Evolutionary conservation across 495 filamentous ascomycete species (phyloP), one percentile per base, ranked within the genome.

Genomic region (Neurospora pannonica): DNA sequence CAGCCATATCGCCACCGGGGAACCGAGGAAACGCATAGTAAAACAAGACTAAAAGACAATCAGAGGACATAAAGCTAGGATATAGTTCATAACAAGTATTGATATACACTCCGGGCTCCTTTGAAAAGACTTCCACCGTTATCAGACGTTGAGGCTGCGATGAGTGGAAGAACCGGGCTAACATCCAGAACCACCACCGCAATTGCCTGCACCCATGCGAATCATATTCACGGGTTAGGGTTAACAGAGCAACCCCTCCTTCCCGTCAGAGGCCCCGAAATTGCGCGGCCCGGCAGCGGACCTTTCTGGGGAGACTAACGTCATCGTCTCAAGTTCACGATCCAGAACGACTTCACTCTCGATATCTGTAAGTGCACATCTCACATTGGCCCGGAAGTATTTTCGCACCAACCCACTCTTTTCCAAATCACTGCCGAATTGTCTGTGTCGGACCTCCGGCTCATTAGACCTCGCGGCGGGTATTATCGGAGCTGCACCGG

Each of bases 41-140:
- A 28, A 24, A 5, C 4, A 24, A 2, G 1, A 21, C 21, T 15
- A 54, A 24, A 15, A 3, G 11, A 1, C 21, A 7, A 28, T 2
- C 10, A 13, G 0, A 7, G 0, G 0, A 6, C 2, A 28, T 1
- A 1, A 28, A 1, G 7, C 0, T 15, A 6, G n/a, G 2, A 15
- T 7, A 54, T 28, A 1, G 0, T 1, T 28, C 10, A 28, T 43
- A 28, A 7, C 19, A 46, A 7, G 2, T 1, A n/a, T 13, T 15
- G 10, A 28, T 15, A 3, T 7, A 54, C 11, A 28, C 48, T 54
- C 2, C 11, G 11, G 48, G 11, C 0, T 54, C 5, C 9, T 24
- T 54, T 54, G 0, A 21, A 54, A 1, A 21, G n/a, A 54, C 21
- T 24, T 24, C 10, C 21, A 24, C 9, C 21, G 46, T 54, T 21